Percentiles rank a stretch among this genome's conserved stretches.
phyloP scores from a whole-genome alignment of 768 basidiomycete genomes.

The Artomyces pyxidatus region DNA sequence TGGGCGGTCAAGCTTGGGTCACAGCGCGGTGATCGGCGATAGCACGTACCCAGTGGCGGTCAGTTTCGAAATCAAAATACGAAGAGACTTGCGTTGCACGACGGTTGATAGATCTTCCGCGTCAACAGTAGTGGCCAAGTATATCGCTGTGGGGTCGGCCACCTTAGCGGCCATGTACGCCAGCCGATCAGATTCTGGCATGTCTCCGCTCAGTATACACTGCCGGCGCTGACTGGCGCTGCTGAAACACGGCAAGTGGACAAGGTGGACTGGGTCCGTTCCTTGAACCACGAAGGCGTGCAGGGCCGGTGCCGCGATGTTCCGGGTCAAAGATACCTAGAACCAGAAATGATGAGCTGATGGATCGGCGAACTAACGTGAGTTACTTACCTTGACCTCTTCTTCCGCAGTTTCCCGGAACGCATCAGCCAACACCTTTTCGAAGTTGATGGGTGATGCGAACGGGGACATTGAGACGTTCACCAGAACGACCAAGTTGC shows the following conservation, averaged over 20 bases:
- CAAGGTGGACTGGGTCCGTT: conserved; percentile 24
- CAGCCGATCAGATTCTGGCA: conserved; percentile 15
- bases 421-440: conserved; percentile 23
- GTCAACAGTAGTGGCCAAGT: conserved; percentile 16
- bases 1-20: background rate
- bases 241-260: conserved; percentile 29
- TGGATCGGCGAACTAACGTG: background rate
- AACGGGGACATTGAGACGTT: conserved; percentile 38
- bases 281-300: conserved; percentile 34
- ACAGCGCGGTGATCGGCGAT: background rate
- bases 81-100: conserved; percentile 2
- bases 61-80: conserved; percentile 9
- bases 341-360: background rate
- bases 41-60: conserved; percentile 7
- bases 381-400: conserved; percentile 24
- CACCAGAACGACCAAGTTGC: conserved; percentile 28
- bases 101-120: conserved; percentile 8
- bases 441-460: conserved; percentile 18
- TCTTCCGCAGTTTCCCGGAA: conserved; percentile 28
- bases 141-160: conserved; percentile 15
- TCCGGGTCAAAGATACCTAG: conserved; percentile 21
- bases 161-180: conserved; percentile 14
- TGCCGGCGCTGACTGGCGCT: conserved; percentile 30
- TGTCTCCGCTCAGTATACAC: conserved; percentile 27
- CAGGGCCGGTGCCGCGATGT: conserved; percentile 23